Base-by-base conservation (phyloP, 176 grass and related monocot genomes). In the Melocanna baccifera region DNA sequence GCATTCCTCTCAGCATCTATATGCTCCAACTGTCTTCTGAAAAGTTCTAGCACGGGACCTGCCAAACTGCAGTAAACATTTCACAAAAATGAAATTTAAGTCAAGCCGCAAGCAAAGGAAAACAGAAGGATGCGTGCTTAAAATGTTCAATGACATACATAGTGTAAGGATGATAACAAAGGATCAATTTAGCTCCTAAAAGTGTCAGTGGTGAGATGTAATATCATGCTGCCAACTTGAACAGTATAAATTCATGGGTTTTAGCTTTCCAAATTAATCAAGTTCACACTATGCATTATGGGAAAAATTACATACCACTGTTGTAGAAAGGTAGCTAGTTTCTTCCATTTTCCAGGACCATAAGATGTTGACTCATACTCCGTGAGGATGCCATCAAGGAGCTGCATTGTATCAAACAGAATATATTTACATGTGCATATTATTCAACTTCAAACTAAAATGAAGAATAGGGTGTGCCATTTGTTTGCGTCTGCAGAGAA, bases 341-440 rank as follows among this genome's bases (percentile, higher is more conserved):
- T 91, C 92, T 86, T 89, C 96, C 96, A 99, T 89, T 96, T 96
- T 66, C 66, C 88, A 12, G 93, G 91, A 65, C 93, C 93, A 83
- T 94, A 89, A 85, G 93, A 88, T 12, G 81, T 92, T 66, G 86
- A 94, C 32, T 99, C 93, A 12, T 94, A 99, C 63, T 91, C 89
- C 4, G 70, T 77, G 65, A 99, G 82, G 30, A 99, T 82, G 47
- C 58, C 74, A 83, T 94, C 93, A 57, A 99, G 84, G 65, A 96
- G 65, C 96, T 99, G 91, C 83, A 86, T 56, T 64, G 32, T 51
- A 81, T 77, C 30, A 67, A 81, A 52, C 1, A 85, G 30, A 88
- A 61, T 22, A 65, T 78, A 51, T 34, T 74, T 36, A 55, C 4
- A 57, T 13, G 29, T 39, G 6, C 53, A 14, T 55, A 42, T 14